Evolutionary conservation across 768 basidiomycete species (phyloP), one percentile per base, ranked within the genome.

Genomic region (Clathrus columnatus): DNA sequence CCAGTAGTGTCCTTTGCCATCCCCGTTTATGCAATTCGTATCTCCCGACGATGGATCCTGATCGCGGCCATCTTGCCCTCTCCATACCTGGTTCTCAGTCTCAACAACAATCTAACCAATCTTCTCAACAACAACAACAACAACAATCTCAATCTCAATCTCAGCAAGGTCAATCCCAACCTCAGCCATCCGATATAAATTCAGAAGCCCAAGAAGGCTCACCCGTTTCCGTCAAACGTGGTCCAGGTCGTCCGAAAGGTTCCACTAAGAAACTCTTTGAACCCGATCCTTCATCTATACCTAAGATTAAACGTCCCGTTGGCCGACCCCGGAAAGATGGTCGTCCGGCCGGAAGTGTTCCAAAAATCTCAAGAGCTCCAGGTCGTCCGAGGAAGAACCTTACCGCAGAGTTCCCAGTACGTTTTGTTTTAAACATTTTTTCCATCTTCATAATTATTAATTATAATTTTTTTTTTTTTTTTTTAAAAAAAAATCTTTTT

Each of bases 251-350:
- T 28, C 87, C 87, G 5, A 87, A 87, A 64, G 87, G 87, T 30
- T 87, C 84, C 63, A 85, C 83, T 11, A 87, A 85, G 72, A 90
- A 89, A 65, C 48, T 36, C 17, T 30, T 59, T 24, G 54, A 52
- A 41, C 28, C 26, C 24, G 58, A 36, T 30, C 44, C 30, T 18
- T 45, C 51, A 11, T 57, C 30, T 0, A 71, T 75, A 2, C 73
- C 78, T 24, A 85, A 85, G 68, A 68, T 80, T 51, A 89, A 87
- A 67, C 74, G 88, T 45, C 88, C 88, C 16, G 87, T 90, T 1
- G 88, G 88, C 1, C 75, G 88, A 14, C 88, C 88, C 2, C 71
- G 88, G 61, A 88, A 90, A 67, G 87, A 90, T 61, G 88, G 88
- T 0, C 76, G 87, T 32, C 87, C 87, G 41, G 83, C 87, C 27